A percentile compares a stretch with the other conserved stretches of the same genome.
Evolutionary conservation across 306 rosid genomes (phyloP).

Genomic region (Cucumis cinereus): DNA sequence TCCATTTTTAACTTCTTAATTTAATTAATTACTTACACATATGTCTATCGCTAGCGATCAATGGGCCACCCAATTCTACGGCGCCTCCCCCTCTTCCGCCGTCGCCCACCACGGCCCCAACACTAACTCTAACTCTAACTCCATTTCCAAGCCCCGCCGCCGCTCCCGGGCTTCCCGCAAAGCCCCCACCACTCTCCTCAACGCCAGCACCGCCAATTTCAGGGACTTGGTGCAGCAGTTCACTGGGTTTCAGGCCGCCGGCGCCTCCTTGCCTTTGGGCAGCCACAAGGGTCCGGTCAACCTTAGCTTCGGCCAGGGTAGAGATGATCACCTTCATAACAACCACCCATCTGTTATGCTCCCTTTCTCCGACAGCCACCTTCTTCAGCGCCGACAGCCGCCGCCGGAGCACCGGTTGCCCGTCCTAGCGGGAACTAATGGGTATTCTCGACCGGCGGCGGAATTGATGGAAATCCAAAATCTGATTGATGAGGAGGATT

Average conservation of each 20-base stretch:
- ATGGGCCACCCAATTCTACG: slow-evolving; percentile 40
- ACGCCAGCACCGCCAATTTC: slow-evolving; percentile 54
- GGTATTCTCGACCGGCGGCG: background rate
- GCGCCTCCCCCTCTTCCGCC: slow-evolving; percentile 1
- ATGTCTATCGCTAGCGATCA: slow-evolving; percentile 15
- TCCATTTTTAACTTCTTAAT: background rate
- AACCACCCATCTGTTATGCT: background rate
- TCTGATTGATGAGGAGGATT: slow-evolving; percentile 6
- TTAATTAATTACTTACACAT: too few species aligned
- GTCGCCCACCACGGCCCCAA: background rate
- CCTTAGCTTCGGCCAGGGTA: slow-evolving; percentile 33
- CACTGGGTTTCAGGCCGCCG: slow-evolving; percentile 49
- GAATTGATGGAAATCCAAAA: background rate
- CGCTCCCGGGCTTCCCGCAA: slow-evolving; percentile 58
- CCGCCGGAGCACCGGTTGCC: background rate
- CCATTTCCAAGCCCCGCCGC: slow-evolving; percentile 24
- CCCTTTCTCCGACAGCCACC: background rate
- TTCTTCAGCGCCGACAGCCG: background rate
- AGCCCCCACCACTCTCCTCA: slow-evolving; percentile 57
- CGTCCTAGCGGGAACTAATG: background rate
- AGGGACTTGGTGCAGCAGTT: slow-evolving; percentile 75
- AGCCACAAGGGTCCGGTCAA: slow-evolving; percentile 57
- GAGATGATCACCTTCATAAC: background rate
- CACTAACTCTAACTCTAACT: slow-evolving; percentile 4
- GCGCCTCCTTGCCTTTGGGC: slow-evolving; percentile 18